Evolutionary conservation across 805 yeast species (phyloP).

Genomic region (Suhomyces sp.): DNA sequence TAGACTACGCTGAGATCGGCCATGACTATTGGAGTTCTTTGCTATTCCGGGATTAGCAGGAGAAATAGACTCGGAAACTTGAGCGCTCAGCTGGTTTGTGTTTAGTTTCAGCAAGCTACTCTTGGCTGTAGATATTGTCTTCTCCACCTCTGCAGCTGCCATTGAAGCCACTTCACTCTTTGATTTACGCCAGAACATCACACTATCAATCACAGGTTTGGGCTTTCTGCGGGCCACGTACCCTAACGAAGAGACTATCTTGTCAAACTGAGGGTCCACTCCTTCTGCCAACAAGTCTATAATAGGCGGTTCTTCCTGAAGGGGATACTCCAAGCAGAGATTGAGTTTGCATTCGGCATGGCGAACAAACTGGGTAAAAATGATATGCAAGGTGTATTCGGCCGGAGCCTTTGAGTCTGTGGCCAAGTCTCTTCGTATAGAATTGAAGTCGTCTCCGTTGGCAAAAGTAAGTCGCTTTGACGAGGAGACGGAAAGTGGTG

Average conservation of each 20-base stretch:
- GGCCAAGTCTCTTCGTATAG: slow-evolving; percentile 36
- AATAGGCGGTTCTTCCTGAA: slow-evolving; percentile 73
- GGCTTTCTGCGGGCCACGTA: slow-evolving; percentile 88
- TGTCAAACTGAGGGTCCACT: slow-evolving; percentile 80
- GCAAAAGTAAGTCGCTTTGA: slow-evolving; percentile 26
- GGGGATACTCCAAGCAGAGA: slow-evolving; percentile 61
- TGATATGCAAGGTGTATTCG: slow-evolving; percentile 89
- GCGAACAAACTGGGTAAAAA: slow-evolving; percentile 93
- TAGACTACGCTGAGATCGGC: slow-evolving; percentile 36
- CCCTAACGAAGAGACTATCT: slow-evolving; percentile 81
- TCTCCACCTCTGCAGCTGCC: slow-evolving; percentile 42
- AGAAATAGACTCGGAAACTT: neutral
- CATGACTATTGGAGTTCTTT: slow-evolving; percentile 10
- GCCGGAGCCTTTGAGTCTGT: slow-evolving; percentile 70
- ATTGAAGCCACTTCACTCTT: slow-evolving; percentile 77
- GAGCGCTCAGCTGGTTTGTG: neutral
- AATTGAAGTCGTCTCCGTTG: slow-evolving; percentile 31
- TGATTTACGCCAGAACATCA: slow-evolving; percentile 96
- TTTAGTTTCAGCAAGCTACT: slow-evolving; percentile 47
- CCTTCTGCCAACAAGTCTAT: slow-evolving; percentile 80
- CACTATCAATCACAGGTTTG: slow-evolving; percentile 93
- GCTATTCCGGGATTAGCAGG: slow-evolving; percentile 14
- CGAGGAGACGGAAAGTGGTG: slow-evolving; percentile 23
- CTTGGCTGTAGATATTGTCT: slow-evolving; percentile 34
- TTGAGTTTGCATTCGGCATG: slow-evolving; percentile 86